Evolutionary conservation across 306 rosid species (phyloP).

Genomic region (Cajanus cajan): DNA sequence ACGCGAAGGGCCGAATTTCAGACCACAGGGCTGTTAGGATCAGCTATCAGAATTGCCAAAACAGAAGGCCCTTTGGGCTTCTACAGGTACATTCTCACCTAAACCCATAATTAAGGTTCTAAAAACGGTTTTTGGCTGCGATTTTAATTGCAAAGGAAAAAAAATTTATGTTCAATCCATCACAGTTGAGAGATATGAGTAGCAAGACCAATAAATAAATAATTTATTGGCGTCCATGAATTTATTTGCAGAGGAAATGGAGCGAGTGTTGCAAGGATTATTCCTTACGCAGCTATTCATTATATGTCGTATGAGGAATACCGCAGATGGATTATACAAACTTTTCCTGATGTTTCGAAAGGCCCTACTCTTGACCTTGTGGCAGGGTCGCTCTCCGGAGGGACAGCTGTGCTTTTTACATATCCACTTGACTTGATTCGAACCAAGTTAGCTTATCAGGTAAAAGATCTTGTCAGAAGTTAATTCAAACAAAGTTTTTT

Average conservation of each 20-base stretch:
- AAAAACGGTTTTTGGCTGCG: too few relatives aligned
- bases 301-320: constrained; percentile 90
- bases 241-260: constrained; percentile 81
- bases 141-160: too few relatives aligned
- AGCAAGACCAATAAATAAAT: too few relatives aligned
- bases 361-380: constrained; percentile 95
- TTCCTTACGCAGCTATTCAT: constrained; percentile 94
- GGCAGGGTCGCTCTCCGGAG: constrained; percentile 95
- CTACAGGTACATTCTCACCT: constrained; percentile 56
- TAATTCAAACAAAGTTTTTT: neutral
- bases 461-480: constrained; percentile 17
- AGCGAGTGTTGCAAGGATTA: constrained; percentile 95
- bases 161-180: too few relatives aligned
- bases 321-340: constrained; percentile 74
- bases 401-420: constrained; percentile 88
- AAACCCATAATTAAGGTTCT: neutral
- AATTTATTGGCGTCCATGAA: neutral
- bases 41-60: constrained; percentile 61
- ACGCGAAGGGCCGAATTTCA: constrained; percentile 79
- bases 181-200: too few relatives aligned
- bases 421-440: constrained; percentile 91
- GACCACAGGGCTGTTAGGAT: constrained; percentile 67
- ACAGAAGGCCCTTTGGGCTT: constrained; percentile 85
- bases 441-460: constrained; percentile 97
- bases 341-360: constrained; percentile 67